Evolutionary conservation across 2,329 filamentous ascomycete species (phyloP).

Genomic region (Parastagonospora avenae): DNA sequence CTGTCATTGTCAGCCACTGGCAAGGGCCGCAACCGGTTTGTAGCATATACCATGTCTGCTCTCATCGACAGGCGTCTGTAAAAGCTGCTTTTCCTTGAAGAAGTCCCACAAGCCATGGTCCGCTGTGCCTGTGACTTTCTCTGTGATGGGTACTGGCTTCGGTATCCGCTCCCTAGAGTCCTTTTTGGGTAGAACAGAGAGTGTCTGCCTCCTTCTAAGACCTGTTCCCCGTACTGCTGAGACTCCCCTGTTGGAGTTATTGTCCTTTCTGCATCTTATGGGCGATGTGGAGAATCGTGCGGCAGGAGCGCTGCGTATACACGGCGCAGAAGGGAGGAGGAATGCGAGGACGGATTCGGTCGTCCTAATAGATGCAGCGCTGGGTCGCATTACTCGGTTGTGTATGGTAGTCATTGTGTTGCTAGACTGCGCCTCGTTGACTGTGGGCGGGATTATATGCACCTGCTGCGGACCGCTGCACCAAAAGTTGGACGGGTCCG

Average conservation of each 20-base stretch:
- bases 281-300: conserved; percentile 60
- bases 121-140: conserved; percentile 66
- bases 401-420: conserved; percentile 38
- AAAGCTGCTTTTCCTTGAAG: conserved; percentile 72
- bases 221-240: conserved; percentile 81
- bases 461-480: background rate
- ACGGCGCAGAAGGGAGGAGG: conserved; percentile 30
- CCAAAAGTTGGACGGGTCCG: background rate
- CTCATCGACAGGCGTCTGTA: conserved; percentile 75
- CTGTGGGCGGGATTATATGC: background rate
- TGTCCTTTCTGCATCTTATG: conserved; percentile 67
- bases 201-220: conserved; percentile 64
- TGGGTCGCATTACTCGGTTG: conserved; percentile 33
- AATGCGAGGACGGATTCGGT: conserved; percentile 33
- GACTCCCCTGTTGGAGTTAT: conserved; percentile 79
- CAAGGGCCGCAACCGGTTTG: background rate
- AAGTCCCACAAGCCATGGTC: conserved; percentile 93
- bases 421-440: background rate
- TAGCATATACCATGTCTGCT: conserved; percentile 64
- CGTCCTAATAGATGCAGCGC: conserved; percentile 16
- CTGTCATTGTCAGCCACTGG: conserved; percentile 41
- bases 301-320: conserved; percentile 44
- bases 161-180: conserved; percentile 62
- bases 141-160: conserved; percentile 67
- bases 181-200: conserved; percentile 71